These are phyloP conservation scores for Ascomycota sp. DNA, from an alignment of 2,329 filamentous ascomycete species.

Conservation along the genomic window DNA sequence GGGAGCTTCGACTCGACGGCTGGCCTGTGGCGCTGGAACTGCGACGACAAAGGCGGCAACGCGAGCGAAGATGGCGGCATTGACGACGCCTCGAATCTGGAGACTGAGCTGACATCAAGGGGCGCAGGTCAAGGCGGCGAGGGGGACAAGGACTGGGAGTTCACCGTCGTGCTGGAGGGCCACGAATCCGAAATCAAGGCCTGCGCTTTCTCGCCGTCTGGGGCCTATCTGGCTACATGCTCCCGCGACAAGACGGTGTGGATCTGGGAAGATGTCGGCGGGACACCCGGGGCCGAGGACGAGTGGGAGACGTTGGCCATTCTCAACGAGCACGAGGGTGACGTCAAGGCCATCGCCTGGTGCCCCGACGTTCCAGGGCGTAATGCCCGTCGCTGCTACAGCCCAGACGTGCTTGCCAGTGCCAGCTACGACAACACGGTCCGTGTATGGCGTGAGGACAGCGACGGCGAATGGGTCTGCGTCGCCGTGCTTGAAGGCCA, in stretches of 20 bases:
- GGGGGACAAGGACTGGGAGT: slow-evolving; percentile 57
- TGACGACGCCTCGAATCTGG: background rate
- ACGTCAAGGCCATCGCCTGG: slow-evolving; percentile 90
- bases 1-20: slow-evolving; percentile 89
- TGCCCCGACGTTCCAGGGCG: slow-evolving; percentile 46
- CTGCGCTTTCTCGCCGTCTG: slow-evolving; percentile 52
- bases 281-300: slow-evolving; percentile 53
- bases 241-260: slow-evolving; percentile 85
- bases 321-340: slow-evolving; percentile 80
- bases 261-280: slow-evolving; percentile 90
- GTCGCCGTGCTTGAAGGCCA: slow-evolving; percentile 68
- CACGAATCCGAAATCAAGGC: slow-evolving; percentile 88
- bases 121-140: slow-evolving; percentile 20
- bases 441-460: slow-evolving; percentile 72
- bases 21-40: slow-evolving; percentile 57
- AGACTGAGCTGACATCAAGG: background rate
- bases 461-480: slow-evolving; percentile 79
- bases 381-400: slow-evolving; percentile 24
- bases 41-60: too few relatives aligned
- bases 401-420: slow-evolving; percentile 59
- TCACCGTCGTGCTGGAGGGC: slow-evolving; percentile 78
- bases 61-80: slow-evolving; percentile 4
- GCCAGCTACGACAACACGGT: slow-evolving; percentile 91
- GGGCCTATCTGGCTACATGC: slow-evolving; percentile 71
- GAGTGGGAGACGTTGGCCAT: slow-evolving; percentile 96